phyloP scores from a whole-genome alignment of 179 eudicot genomes.

The Heliamphora pulchella region DNA sequence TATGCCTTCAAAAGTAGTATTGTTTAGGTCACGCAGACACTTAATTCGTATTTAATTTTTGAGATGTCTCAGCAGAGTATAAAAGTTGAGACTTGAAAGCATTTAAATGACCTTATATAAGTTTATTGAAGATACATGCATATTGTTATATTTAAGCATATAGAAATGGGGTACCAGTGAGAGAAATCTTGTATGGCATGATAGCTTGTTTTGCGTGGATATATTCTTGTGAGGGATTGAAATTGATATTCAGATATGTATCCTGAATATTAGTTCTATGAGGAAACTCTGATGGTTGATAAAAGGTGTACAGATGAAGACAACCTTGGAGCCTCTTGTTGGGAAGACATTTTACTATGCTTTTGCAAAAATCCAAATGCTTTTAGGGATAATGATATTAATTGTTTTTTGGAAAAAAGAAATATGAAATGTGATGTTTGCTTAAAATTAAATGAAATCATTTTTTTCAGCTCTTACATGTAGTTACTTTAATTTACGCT shows the following conservation, averaged over 20 bases:
- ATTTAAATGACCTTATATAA: background rate
- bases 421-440: background rate
- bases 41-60: background rate
- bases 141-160: background rate
- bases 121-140: background rate
- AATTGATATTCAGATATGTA: background rate
- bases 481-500: background rate
- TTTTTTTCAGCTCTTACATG: background rate
- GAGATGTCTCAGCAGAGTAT: background rate
- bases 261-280: background rate
- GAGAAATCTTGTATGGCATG: background rate
- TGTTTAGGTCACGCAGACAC: background rate
- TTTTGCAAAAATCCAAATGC: background rate
- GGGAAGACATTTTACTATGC: background rate
- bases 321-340: background rate
- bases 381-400: background rate
- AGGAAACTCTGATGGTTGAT: background rate
- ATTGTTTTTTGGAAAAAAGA: background rate
- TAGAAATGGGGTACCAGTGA: background rate
- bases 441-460: background rate
- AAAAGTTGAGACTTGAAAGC: background rate
- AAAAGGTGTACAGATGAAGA: background rate
- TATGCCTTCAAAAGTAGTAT: background rate
- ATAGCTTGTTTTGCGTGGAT: conserved; percentile 1
- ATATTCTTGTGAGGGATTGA: background rate